Base-by-base conservation (phyloP, 352 stramenopile species). In the Globisporangium perplexum region DNA sequence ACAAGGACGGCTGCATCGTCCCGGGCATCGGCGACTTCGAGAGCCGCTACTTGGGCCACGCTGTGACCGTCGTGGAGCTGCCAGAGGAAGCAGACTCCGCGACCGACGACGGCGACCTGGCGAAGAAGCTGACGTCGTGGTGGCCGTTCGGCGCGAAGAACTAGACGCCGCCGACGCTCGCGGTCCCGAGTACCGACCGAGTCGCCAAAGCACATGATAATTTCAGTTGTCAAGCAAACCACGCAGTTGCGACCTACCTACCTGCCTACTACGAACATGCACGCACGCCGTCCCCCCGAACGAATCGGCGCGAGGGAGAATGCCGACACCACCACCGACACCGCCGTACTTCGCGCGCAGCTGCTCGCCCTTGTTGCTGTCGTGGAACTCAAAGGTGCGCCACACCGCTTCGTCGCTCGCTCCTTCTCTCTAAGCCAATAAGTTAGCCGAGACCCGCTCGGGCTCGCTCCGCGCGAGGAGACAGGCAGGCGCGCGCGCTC, bases 21-120 rank as follows among this genome's bases (percentile, higher is more conserved):
- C 83, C 83, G 4, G 83, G 83, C 30, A 76, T 93, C 38, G 83
- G 83, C 18, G 62, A 73, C 46, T 93, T 93, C 63, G 83, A 93
- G 74, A 60, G 65, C 0, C 80, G 83, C 23, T 93, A 93, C 31
- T 30, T 76, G 11, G 74, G 72, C n/a, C 55, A 57, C 0, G 50
- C 72, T 3, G 78, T 55, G 31, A 46, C 53, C 8, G 63, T 72
- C 33, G 60, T 82, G 35, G 64, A 78, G 43, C 52, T 69, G 20
- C 52, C 52, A 18, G 61, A 58, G 23, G 65, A 68, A 28, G 66
- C 75, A 42, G 62, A 71, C 7, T 57, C 66, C 7, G 57, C 43
- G 47, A 50, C 23, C 11, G 64, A 75, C 30, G 70, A 73, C 2
- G 63, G 65, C 45, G 62, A 65, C n/a, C 22, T 79, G 24, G 72